phyloP scores from a whole-genome alignment of 495 filamentous ascomycete species.

The Neurospora sublineolata region DNA sequence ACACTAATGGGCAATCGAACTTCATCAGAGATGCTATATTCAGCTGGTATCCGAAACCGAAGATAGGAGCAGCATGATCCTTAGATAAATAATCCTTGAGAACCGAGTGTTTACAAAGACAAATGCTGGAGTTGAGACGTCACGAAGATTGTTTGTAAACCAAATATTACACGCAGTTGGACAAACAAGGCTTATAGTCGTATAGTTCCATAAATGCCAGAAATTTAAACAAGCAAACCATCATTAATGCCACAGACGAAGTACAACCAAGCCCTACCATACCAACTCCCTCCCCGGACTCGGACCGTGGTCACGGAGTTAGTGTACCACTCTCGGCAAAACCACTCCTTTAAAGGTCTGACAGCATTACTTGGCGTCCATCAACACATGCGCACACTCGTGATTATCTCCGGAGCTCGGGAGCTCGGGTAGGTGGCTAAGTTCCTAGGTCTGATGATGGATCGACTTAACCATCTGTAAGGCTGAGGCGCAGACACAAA shows the following conservation, averaged over 20 bases:
- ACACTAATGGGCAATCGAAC: background rate
- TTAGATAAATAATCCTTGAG: no score
- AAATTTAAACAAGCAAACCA: no score
- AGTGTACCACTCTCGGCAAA: background rate
- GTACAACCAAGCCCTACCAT: background rate
- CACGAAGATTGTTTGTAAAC: no score
- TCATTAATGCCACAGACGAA: background rate
- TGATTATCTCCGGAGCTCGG: background rate
- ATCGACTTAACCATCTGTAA: background rate
- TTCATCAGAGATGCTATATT: background rate
- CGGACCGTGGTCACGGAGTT: background rate
- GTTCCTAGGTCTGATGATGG: background rate
- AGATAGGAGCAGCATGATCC: background rate
- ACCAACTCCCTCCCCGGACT: background rate
- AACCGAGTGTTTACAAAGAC: no score
- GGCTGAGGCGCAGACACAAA: background rate
- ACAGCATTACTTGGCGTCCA: background rate
- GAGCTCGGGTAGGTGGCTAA: background rate
- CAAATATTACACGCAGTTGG: no score
- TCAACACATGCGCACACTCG: background rate
- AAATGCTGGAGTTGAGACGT: no score
- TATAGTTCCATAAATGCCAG: no score
- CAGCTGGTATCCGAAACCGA: background rate
- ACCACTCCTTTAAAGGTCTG: background rate
- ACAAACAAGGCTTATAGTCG: no score